A percentile compares a stretch with the other conserved stretches of the same genome.
Conservation (phyloP, 495 filamentous ascomycete genomes). For the Chaetomidium leptoderma region DNA sequence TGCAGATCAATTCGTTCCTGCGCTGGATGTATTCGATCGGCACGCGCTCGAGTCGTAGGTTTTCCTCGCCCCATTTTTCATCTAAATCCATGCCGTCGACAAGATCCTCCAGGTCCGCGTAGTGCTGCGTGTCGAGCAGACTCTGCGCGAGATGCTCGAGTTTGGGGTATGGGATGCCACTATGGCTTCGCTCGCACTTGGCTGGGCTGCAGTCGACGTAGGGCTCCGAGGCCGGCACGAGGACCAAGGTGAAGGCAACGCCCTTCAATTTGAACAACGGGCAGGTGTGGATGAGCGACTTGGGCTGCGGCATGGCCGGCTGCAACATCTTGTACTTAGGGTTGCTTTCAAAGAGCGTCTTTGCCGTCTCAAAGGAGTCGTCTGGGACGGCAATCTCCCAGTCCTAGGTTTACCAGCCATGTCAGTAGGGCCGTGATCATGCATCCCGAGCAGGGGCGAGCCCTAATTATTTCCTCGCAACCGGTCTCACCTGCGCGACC, state of each 20-base stretch:
- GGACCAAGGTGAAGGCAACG: too few relatives aligned
- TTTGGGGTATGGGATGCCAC: constrained; percentile 10
- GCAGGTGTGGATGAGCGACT: constrained; percentile 7
- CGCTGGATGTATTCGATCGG: constrained; percentile 1
- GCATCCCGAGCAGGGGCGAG: too few relatives aligned
- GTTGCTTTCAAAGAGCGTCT: not conserved
- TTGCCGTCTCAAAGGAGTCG: not conserved
- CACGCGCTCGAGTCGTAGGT: constrained; percentile 22
- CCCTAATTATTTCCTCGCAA: too few relatives aligned
- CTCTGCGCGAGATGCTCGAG: constrained; percentile 3
- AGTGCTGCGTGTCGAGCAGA: constrained; percentile 11
- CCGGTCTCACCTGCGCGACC: not conserved
- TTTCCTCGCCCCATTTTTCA: constrained; percentile 6
- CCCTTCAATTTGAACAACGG: constrained; percentile 4
- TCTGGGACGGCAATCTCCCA: constrained; percentile 10
- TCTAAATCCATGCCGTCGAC: constrained; percentile 15
- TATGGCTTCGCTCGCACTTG: constrained; percentile 11
- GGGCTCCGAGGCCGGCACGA: not conserved
- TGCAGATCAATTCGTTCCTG: constrained; percentile 3
- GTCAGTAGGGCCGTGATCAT: constrained; percentile 3
- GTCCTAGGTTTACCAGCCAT: not conserved
- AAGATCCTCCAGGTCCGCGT: constrained; percentile 9
- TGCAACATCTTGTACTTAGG: not conserved
- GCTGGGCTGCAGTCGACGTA: not conserved
- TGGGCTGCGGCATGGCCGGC: not conserved